Base-by-base conservation (phyloP, 768 basidiomycete species). In the Suillus discolor region DNA sequence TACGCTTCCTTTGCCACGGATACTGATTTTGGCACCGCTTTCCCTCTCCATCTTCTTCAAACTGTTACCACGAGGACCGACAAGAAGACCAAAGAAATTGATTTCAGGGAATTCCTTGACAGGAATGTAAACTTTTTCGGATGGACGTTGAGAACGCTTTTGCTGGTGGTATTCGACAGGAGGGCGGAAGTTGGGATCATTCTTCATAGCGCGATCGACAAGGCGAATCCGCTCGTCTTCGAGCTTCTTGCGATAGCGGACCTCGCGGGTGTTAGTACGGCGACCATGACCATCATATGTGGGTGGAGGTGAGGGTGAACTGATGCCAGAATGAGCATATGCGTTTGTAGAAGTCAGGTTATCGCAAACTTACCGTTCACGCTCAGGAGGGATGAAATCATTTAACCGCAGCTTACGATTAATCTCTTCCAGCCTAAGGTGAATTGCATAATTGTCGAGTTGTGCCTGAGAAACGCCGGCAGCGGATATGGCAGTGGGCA, bases 21-120 rank as follows among this genome's bases (percentile, higher is more conserved):
- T 99, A 71, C 92, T 94, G 73, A 99, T 99, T 80, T 99, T 99
- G 7, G 97, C 97, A 41, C 97, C 97, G 73, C 92, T 94, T 72
- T 98, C 94, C 65, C 93, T 85, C 79, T 99, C 97, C 97, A 99
- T 99, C 80, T 95, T 96, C 86, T 99, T 99, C 85, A 99, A 81
- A 81, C 96, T 96, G 77, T 99, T 99, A 55, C 97, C 97, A 73
- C 97, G 92, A 73, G 97, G 97, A 45, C 97, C 97, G 69, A 99
- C 97, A 67, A 99, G 87, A 67, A 99, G 83, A 71, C 97, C 97
- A 72, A 99, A 99, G 82, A 99, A 99, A 77, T 99, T 99, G 84
- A 99, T 99, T 80, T 99, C 97, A 2, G 97, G 97, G 71, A 99
- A 99, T 79, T 99, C 97, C 78, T 99, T 99, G 76, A 98, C 96